These are phyloP conservation scores for Jamesozyma spencerorum DNA, from an alignment of 805 yeast species.

Conservation along the genomic window DNA sequence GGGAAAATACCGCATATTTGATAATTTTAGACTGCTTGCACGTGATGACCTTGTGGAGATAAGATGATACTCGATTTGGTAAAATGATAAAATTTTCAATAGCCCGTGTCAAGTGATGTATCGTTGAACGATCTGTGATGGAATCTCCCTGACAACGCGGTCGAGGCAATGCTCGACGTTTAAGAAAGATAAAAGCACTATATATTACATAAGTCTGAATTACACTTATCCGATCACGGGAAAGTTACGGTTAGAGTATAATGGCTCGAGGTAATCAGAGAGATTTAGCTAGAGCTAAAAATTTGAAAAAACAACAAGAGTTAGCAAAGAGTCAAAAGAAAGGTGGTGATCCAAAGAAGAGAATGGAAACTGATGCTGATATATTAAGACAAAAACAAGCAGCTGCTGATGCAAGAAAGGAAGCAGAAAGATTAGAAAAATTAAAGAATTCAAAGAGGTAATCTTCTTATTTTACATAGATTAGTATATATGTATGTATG, in stretches of 20 bases:
- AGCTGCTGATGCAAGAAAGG: constrained; percentile 33
- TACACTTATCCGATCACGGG: background rate
- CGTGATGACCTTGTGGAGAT: too few species aligned
- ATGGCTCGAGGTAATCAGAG: constrained; percentile 98
- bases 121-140: too few species aligned
- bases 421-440: constrained; percentile 24
- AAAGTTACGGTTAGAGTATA: background rate
- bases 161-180: too few species aligned
- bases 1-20: too few species aligned
- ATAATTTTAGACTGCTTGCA: too few species aligned
- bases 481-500: background rate
- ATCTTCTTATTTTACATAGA: background rate
- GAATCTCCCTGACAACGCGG: too few species aligned
- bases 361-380: constrained; percentile 86
- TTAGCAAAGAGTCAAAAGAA: constrained; percentile 50
- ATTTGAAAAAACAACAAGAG: constrained; percentile 68
- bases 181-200: too few species aligned
- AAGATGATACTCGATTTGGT: too few species aligned
- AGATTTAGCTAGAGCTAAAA: constrained; percentile 85
- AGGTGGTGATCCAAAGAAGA: constrained; percentile 74
- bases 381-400: constrained; percentile 83
- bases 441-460: constrained; percentile 13
- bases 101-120: too few species aligned
- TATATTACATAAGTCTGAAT: too few species aligned
- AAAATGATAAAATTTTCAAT: too few species aligned